A percentile compares a stretch with the other conserved stretches of the same genome.
phyloP scores from a whole-genome alignment of 2,329 filamentous ascomycete species.

The Colletotrichum sp. region DNA sequence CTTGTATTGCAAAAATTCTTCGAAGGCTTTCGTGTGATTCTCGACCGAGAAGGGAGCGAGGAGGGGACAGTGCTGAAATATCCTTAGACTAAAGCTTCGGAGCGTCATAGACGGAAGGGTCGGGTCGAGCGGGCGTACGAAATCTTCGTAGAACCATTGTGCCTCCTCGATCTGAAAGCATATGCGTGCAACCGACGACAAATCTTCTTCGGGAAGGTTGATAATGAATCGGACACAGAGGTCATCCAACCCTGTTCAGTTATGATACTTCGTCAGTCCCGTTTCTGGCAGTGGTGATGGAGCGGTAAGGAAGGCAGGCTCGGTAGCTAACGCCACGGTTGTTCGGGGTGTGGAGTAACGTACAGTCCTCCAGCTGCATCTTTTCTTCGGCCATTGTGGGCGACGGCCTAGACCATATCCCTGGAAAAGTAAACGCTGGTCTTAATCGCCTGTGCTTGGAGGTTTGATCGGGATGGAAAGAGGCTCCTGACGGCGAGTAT shows the following conservation, averaged over 20 bases:
- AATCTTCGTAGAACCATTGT: slow-evolving; percentile 99
- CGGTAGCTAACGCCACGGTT: neutral
- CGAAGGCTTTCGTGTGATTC: slow-evolving; percentile 82
- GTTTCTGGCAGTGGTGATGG: neutral
- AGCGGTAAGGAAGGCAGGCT: slow-evolving; percentile 17
- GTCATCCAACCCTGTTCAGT: slow-evolving; percentile 83
- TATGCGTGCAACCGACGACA: slow-evolving; percentile 88
- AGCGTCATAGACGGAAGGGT: slow-evolving; percentile 84
- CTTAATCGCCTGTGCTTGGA: slow-evolving; percentile 3
- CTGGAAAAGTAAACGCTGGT: neutral
- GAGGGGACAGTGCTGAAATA: slow-evolving; percentile 93
- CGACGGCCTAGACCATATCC: slow-evolving; percentile 28
- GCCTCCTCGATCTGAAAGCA: slow-evolving; percentile 99
- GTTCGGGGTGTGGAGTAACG: slow-evolving; percentile 30
- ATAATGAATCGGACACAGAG: slow-evolving; percentile 98
- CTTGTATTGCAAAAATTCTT: slow-evolving; percentile 94
- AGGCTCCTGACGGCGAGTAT: slow-evolving; percentile 9
- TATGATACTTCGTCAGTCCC: slow-evolving; percentile 16
- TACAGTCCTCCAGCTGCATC: slow-evolving; percentile 92
- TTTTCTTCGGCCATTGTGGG: slow-evolving; percentile 76
- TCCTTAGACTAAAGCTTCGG: slow-evolving; percentile 83
- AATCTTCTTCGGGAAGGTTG: slow-evolving; percentile 91
- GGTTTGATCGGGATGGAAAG: neutral
- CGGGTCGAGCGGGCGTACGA: slow-evolving; percentile 89
- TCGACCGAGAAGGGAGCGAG: slow-evolving; percentile 81